Evolutionary conservation across 1,139 yeast species (phyloP).

Genomic region (Entelexis paramagnoliae): DNA sequence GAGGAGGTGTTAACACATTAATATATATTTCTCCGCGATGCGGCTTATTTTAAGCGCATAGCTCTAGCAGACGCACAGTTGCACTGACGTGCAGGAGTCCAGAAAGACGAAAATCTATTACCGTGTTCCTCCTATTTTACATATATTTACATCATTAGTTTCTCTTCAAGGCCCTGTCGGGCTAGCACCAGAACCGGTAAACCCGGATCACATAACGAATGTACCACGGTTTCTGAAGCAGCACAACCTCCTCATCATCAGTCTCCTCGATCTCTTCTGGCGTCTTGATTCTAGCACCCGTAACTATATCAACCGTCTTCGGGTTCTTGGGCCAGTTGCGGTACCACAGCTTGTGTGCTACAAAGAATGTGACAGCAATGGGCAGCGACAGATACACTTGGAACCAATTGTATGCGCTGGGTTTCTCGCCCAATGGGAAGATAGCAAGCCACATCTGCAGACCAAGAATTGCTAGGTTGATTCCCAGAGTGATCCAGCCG

Average conservation of each 20-base stretch:
- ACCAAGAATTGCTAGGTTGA: slow-evolving; percentile 55
- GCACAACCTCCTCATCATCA: slow-evolving; percentile 2
- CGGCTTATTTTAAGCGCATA: too few species aligned
- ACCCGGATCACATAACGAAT: background rate
- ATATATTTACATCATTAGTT: background rate
- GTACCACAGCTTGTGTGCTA: slow-evolving; percentile 43
- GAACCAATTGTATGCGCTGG: slow-evolving; percentile 42
- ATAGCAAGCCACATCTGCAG: slow-evolving; percentile 80
- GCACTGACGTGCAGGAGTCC: too few species aligned
- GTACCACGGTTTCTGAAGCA: background rate
- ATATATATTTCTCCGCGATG: too few species aligned
- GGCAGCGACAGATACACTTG: slow-evolving; percentile 46
- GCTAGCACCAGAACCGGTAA: slow-evolving; percentile 6
- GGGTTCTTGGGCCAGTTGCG: slow-evolving; percentile 37
- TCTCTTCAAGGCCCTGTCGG: too few species aligned
- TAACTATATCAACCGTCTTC: slow-evolving; percentile 22
- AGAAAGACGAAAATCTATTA: background rate
- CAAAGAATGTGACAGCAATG: slow-evolving; percentile 41
- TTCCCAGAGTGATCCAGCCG: slow-evolving; percentile 50
- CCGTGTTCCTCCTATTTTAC: background rate
- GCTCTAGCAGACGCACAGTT: too few species aligned
- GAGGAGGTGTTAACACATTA: too few species aligned
- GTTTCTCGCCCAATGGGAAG: slow-evolving; percentile 44
- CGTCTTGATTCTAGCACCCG: slow-evolving; percentile 21
- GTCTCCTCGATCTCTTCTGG: slow-evolving; percentile 12